Conservation (phyloP, 768 basidiomycete species). For the Nidularia sp. region DNA sequence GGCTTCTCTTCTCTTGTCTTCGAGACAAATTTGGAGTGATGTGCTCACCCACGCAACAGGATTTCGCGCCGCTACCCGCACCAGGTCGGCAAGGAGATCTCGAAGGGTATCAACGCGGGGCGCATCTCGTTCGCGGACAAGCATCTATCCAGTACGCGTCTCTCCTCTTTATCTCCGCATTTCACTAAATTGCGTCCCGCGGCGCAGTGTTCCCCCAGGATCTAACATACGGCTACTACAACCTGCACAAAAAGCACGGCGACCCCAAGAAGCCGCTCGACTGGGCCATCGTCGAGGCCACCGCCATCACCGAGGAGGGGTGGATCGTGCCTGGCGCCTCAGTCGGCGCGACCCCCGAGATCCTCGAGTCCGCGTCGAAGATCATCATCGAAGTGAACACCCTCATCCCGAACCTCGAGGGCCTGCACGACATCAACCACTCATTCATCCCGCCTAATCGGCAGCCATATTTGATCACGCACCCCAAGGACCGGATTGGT, state of each 20-base stretch:
- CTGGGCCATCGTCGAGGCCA: conserved; percentile 49
- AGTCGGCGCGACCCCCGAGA: conserved; percentile 44
- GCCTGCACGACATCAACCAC: conserved; percentile 45
- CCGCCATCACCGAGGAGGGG: conserved; percentile 44
- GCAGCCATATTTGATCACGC: conserved; percentile 38
- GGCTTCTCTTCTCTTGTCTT: not conserved
- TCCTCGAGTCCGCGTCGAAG: conserved; percentile 41
- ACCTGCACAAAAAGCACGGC: conserved; percentile 36
- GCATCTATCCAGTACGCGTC: conserved; percentile 38
- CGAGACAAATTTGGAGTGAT: not conserved
- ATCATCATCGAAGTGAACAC: conserved; percentile 51
- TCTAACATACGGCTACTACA: conserved; percentile 44
- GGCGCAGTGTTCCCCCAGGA: conserved; percentile 45
- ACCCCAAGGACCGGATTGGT: conserved; percentile 42
- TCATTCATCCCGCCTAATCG: conserved; percentile 38
- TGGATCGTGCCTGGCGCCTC: conserved; percentile 43
- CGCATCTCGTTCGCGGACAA: conserved; percentile 45
- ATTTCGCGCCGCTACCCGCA: conserved; percentile 43
- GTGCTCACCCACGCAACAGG: not conserved
- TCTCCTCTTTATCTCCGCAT: not conserved
- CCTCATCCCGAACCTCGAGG: conserved; percentile 39
- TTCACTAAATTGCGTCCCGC: not conserved
- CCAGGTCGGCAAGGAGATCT: conserved; percentile 44
- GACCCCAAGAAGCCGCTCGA: conserved; percentile 39
- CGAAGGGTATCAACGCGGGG: conserved; percentile 45